Base-by-base conservation (phyloP, 805 yeast genomes). In the Candida adriatica region DNA sequence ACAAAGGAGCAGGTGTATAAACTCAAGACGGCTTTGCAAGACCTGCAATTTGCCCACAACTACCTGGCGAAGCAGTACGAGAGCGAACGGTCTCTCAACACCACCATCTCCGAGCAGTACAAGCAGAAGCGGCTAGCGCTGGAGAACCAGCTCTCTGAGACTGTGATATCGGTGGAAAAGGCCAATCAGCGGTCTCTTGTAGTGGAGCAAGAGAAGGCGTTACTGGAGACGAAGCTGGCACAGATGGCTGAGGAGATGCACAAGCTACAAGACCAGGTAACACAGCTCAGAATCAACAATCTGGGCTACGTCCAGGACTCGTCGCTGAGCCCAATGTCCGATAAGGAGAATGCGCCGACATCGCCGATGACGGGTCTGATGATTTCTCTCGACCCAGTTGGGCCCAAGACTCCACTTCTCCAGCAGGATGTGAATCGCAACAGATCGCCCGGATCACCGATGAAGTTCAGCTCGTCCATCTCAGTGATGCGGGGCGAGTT, bases 11-110 rank as follows among this genome's bases (percentile, higher is more conserved):
- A 41, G 9, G 46, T 46, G 6, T 23, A 44, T 15, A 31, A 38
- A 14, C 58, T 71, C 45, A 67, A 65, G 41, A 72, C 80, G 0
- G 86, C 87, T 0, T 58, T 81, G 30, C 69, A 65, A 34, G 92
- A 81, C 50, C 60, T 81, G 31, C 76, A 79, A 42, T 71, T 81
- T 49, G 80, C 86, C 3, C 86, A 80, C 52, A 75, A 68, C 38
- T 81, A 78, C 48, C 58, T 81, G 33, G 67, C 79, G 3, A 73
- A 75, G 47, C 83, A 79, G 44, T 81, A 69, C 45, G 82, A 78
- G 41, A 72, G 75, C 38, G 82, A 81, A 33, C 64, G 81, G 34
- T 67, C 68, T 11, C 71, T 69, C 38, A 73, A 77, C 34, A 53
- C 62, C 31, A 67, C 67, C 36, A 59, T 70, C 3, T 66, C 78